Evolutionary conservation across 345 rosid species (phyloP), one percentile per base, ranked within the genome.

Genomic region (Heritiera fomes): DNA sequence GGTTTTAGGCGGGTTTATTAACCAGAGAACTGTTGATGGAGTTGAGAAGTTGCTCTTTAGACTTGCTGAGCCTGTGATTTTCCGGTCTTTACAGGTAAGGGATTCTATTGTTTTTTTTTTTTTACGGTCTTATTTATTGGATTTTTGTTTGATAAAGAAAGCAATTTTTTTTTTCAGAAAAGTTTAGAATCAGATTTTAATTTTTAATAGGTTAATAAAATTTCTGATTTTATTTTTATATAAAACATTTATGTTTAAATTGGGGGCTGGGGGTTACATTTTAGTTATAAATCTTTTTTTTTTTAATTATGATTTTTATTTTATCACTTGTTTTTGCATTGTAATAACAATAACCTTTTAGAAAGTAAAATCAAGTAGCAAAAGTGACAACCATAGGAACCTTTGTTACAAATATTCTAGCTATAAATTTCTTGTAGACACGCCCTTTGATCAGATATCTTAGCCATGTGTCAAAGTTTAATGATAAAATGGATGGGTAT

Each of bases 1-100:
- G 85, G 88, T 93, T 84, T 86, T 96, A 75, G 97, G 94, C 4
- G 95, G 90, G 15, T 91, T 94, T 85, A 84, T 94, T 18, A 82
- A 71, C 73, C 97, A 92, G 83, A 86, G 97, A 66, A 86, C 93
- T 28, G 84, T 85, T 80, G 89, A 85, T 17, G 98, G 97, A 2
- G 97, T 94, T 67, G 99, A 92, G 84, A 94, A 94, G 85, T 81
- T 96, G 47, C 91, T 94, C 41, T 96, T 96, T 75, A 71, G 87
- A 76, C 90, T 96, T 8, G 84, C 97, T 8, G 97, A 96, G 87
- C 99, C 98, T 18, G 87, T 96, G 76, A 88, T 96, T 40, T 94
- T 96, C 80, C 93, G 97, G 43, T 95, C 97, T 0, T 82, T 95
- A 41, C 99, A 93, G 93, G 99, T 92, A 84, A 56, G 46, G 71